Evolutionary conservation across 345 rosid species (phyloP), one percentile per base, ranked within the genome.

Genomic region (Microcos paniculata): DNA sequence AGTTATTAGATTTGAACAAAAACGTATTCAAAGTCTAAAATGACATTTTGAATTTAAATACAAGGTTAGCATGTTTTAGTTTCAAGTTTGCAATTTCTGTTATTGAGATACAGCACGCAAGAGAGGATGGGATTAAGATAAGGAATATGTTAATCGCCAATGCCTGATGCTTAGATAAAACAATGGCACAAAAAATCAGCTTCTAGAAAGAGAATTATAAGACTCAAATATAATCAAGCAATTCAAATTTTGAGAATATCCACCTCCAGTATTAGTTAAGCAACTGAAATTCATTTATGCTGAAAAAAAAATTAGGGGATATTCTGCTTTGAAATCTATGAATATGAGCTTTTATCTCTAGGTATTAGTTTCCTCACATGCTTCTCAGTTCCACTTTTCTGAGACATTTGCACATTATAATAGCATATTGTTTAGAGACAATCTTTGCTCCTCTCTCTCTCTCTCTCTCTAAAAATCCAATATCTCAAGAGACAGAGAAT

Each of bases 291-390:
- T 11, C 42, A 69, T 69, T 52, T 23, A 19, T 19, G 43, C 35
- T 28, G 38, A 46, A 28, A 49, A 69, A 45, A 43, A 66, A n/a
- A n/a, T n/a, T 6, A 16, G n/a, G 46, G 18, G 24, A 66, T 2
- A 66, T 45, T 43, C 15, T 66, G 30, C n/a, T 49, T 66, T 66
- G 70, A 65, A 19, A 43, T 65, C 70, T 23, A 43, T 23, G 33
- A 65, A 23, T 42, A 65, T 43, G 6, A 43, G 35, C 35, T 3
- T 12, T 13, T 48, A 30, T 8, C 26, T 9, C 45, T 3, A 69
- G 10, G 16, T 10, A 48, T 40, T 19, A 31, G 56, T 49, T 49
- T 51, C 55, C 28, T 40, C 51, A 12, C 30, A 21, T 4, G 70
- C 66, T 21, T 40, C 45, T 38, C 33, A 65, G 18, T 40, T 35